Conservation (phyloP, 1,139 yeast genomes). For the Arxiozyma telluris region DNA sequence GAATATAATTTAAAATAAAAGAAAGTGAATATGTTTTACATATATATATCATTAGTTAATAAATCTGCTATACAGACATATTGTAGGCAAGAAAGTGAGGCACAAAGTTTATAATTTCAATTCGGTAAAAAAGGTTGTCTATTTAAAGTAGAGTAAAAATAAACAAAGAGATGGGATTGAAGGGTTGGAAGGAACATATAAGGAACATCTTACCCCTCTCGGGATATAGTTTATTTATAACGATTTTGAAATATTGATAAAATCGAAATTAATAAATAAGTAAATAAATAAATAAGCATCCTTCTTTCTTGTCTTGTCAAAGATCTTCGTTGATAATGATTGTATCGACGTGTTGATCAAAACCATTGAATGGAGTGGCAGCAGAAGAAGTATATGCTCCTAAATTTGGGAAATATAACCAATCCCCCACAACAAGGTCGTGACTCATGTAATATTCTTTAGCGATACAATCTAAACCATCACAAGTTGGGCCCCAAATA, state of each 20-base stretch:
- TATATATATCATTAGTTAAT: too few species aligned
- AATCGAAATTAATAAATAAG: neutral
- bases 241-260: neutral
- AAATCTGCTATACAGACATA: neutral
- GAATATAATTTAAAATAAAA: too few species aligned
- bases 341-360: slow-evolving; percentile 52
- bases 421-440: slow-evolving; percentile 74
- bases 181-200: neutral
- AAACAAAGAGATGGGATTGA: neutral
- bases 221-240: neutral
- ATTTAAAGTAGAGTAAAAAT: too few species aligned
- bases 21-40: neutral
- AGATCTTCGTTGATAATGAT: slow-evolving; percentile 41
- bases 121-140: neutral
- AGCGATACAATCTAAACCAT: slow-evolving; percentile 83
- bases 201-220: neutral
- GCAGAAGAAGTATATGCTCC: slow-evolving; percentile 97
- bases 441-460: slow-evolving; percentile 44
- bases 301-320: neutral
- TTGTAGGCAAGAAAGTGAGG: neutral
- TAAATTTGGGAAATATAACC: slow-evolving; percentile 75
- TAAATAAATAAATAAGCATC: neutral
- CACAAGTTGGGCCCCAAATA: slow-evolving; percentile 98
- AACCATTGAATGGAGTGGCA: slow-evolving; percentile 82
- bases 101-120: neutral